Conservation (phyloP, 2,329 filamentous ascomycete genomes). For the Seiridium cupressi region DNA sequence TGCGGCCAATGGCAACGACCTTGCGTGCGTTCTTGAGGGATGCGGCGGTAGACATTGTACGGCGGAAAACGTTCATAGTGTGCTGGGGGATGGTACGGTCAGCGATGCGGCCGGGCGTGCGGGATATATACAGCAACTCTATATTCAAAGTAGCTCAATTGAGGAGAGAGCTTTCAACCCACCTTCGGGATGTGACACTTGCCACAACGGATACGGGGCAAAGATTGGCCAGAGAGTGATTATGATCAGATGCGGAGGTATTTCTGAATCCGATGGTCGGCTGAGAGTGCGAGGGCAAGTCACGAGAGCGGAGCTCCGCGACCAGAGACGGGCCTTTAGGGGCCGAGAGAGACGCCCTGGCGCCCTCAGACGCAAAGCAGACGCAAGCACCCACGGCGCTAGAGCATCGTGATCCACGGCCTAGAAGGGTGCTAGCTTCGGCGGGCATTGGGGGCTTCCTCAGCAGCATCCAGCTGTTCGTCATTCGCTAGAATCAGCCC, state of each 20-base stretch:
- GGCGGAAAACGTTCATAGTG: constrained; percentile 31
- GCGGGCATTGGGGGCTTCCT: neutral
- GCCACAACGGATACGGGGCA: constrained; percentile 7
- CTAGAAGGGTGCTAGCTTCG: neutral
- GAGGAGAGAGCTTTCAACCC: neutral
- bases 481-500: neutral
- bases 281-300: neutral
- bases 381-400: too few species aligned
- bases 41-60: constrained; percentile 39
- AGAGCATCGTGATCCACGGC: neutral
- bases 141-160: neutral
- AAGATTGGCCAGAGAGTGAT: constrained; percentile 3
- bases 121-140: constrained; percentile 4
- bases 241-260: constrained; percentile 5
- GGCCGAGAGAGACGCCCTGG: neutral
- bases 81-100: neutral
- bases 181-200: constrained; percentile 10
- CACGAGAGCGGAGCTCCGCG: neutral
- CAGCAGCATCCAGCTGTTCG: neutral
- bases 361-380: neutral
- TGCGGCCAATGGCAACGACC: constrained; percentile 90
- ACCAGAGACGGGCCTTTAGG: neutral
- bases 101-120: neutral
- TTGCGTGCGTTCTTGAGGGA: constrained; percentile 60
- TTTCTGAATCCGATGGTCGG: constrained; percentile 12